Base-by-base conservation (phyloP, 1,284 basidiomycete species). In the Flammula alnicola region DNA sequence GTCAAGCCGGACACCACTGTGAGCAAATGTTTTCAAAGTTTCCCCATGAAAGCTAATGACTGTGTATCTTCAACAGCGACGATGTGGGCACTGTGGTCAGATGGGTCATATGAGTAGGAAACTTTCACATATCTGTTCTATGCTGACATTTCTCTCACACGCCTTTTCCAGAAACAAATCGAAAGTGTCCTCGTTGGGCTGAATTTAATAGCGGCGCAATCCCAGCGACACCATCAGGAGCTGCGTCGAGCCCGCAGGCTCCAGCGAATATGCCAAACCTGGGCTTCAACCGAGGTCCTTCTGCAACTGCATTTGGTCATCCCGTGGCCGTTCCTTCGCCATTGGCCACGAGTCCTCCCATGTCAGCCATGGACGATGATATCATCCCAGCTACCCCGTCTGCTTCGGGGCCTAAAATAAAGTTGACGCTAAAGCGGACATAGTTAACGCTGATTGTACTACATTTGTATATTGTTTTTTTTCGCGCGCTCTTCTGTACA, bases 61-160 rank as follows among this genome's bases (percentile, higher is more conserved):
- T 50, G 39, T 29, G 29, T 51, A 49, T 53, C 51, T 44, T 53
- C 44, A 30, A 36, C 69, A 93, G 85, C 81, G 95, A 49, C 85
- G 90, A 37, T 97, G 94, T 64, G 93, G 95, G 3, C 92, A 96
- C 63, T 97, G 94, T 63, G 93, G 94, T 7, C 91, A 94, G 64
- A 88, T 95, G 77, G 94, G 94, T 33, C 94, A 97, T 70, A 97
- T 96, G 86, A 95, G 91, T 93, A 67, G 52, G 87, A 23, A 31
- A 22, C 17, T 51, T 52, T 52, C 48, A 30, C 41, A 47, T 52
- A 44, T 40, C 37, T 47, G 30, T 49, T 35, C 11, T 6, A 35
- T 17, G 10, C 30, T 52, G 19, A 33, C 38, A 37, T 31, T n/a
- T 7, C 27, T 37, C 44, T 55, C 33, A 32, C 47, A 39, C 30